Evolutionary conservation across 768 basidiomycete genomes (phyloP), one percentile per base, ranked within the genome.

Genomic region (Exsudoporus frostii): DNA sequence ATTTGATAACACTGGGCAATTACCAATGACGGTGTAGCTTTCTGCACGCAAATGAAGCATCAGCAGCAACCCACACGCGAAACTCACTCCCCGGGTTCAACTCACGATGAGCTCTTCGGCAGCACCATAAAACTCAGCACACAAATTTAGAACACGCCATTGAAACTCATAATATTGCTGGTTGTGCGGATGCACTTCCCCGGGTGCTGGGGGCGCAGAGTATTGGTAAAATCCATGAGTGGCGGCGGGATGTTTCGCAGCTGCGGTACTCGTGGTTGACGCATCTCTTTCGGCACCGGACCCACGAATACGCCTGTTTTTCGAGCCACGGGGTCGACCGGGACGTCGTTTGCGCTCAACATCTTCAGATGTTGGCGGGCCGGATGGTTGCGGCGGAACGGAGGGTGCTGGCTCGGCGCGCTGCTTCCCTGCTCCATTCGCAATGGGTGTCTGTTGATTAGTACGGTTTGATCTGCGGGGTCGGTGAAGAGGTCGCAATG

Each of bases 111-210:
- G 79, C 68, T 92, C 89, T 68, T 90, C 89, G 17, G 89, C 89
- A 7, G 89, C 89, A 25, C 83, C 85, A 71, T 92, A 92, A 66
- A 92, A 92, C 65, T 92, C 90, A 1, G 87, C 84, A 68, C 89
- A 92, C 37, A 92, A 73, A 62, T 89, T 89, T 52, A 91, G 68
- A 37, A 90, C 82, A 49, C 88, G 82, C 89, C 89, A 91, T 66
- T 91, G 89, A 63, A 91, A 91, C 64, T 91, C 88, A 68, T 88
- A 89, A 67, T 88, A 90, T 62, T 84, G 83, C 56, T 88, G 85
- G 65, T 88, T 88, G 57, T 85, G 82, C 3, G 83, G 74, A 51
- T 79, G 81, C 24, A 84, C 73, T 41, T 76, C 76, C 13, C 79
- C 73, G 24, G 78, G 68, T 27, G 72, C 69, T 42, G 78, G 73